Base-by-base conservation (phyloP, 2,329 filamentous ascomycete genomes). In the Aspergillus neotritici region DNA sequence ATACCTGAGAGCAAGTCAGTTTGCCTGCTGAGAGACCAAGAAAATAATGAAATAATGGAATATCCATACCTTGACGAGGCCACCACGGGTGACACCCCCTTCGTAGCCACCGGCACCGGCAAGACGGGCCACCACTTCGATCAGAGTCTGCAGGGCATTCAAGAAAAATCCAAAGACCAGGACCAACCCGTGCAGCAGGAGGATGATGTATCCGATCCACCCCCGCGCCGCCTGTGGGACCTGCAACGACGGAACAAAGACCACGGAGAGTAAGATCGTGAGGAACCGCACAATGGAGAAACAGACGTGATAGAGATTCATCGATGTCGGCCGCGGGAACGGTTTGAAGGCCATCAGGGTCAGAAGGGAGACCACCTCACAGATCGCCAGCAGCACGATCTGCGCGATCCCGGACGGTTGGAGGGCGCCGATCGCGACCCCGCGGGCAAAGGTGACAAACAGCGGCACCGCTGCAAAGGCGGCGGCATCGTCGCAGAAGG, bases 341-440 rank as follows among this genome's bases (percentile, higher is more conserved):
- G 93, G 93, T 12, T 86, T 82, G 70, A 97, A 94, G 6, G 88
- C 87, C 56, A 93, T 83, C 4, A 97, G 71, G 0, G 90, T 91
- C 34, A 97, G 74, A 30, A 96, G 82, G 46, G 90, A 81, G 29
- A 96, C 84, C 49, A 97, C 86, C 69, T 98, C 93, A 65, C 90
- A 96, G 42, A 96, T 91, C 17, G 90, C 90, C 31, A 98, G 77
- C 34, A 97, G 74, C 16, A 96, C 86, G 44, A 98, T 79, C 66
- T 98, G 93, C 3, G 89, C 90, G 44, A 96, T 89, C 6, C 93
- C 93, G 29, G 87, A 94, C 1, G 87, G 84, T 64, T 98, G 93
- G 11, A 97, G 82, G 13, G 89, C 93, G 25, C 93, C 93, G 54
- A 98, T 87, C 14, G 89, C 87, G 51, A 97, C 82, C 44, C 89